phyloP scores from a whole-genome alignment of 1,284 basidiomycete species.

The Stygiomarasmius scandens region DNA sequence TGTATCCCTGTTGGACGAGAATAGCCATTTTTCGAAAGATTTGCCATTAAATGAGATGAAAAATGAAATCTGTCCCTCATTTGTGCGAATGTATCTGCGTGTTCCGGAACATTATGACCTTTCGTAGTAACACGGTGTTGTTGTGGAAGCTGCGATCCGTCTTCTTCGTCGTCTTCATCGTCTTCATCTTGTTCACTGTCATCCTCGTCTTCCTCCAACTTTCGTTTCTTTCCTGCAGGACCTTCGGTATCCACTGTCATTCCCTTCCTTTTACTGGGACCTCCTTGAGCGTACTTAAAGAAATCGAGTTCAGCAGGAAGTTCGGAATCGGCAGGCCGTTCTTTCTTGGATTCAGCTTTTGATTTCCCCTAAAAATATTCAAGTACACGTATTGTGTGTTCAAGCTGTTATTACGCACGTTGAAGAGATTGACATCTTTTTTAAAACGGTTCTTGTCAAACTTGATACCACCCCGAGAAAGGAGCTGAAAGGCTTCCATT shows the following conservation, averaged over 20 bases:
- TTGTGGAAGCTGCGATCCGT: slow-evolving; percentile 33
- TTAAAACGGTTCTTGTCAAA: slow-evolving; percentile 77
- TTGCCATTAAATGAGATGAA: slow-evolving; percentile 59
- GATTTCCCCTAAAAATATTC: slow-evolving; percentile 9
- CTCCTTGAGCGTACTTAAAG: slow-evolving; percentile 78
- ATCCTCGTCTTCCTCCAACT: slow-evolving; percentile 27
- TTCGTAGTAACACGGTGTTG: slow-evolving; percentile 71
- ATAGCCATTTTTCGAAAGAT: slow-evolving; percentile 64
- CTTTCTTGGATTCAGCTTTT: slow-evolving; percentile 14
- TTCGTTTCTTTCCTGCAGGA: slow-evolving; percentile 9
- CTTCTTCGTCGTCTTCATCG: slow-evolving; percentile 32
- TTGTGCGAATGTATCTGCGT: slow-evolving; percentile 59
- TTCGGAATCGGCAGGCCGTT: slow-evolving; percentile 35
- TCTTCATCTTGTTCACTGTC: slow-evolving; percentile 38
- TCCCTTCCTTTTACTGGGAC: slow-evolving; percentile 51
- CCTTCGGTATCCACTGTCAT: slow-evolving; percentile 3
- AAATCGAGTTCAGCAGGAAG: slow-evolving; percentile 86
- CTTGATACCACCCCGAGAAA: slow-evolving; percentile 73
- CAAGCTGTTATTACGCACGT: slow-evolving; percentile 8
- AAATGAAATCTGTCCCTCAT: slow-evolving; percentile 59
- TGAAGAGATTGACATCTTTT: slow-evolving; percentile 31
- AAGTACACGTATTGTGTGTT: not conserved
- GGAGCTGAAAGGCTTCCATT: slow-evolving; percentile 78
- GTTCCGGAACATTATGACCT: slow-evolving; percentile 64
- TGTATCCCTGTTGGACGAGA: slow-evolving; percentile 73